Conservation (phyloP, 1,284 basidiomycete genomes). For the Rhodotorula sp. region DNA sequence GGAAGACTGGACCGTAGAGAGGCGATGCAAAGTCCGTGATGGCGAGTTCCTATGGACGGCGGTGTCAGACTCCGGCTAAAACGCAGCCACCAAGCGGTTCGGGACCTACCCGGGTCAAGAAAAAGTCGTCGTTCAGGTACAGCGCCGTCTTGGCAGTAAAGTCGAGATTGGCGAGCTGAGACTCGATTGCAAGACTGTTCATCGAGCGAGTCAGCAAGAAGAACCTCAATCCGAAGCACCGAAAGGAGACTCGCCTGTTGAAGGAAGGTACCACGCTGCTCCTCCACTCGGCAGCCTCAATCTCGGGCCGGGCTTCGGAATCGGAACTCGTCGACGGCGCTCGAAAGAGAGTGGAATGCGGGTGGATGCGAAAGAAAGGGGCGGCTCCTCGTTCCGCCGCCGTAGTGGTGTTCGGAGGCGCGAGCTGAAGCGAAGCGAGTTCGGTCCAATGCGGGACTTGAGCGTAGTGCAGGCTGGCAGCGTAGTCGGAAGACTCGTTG, state of each 20-base stretch:
- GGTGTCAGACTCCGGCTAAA: neutral
- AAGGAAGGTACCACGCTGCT: constrained; percentile 29
- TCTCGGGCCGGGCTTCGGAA: neutral
- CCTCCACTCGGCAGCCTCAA: constrained; percentile 19
- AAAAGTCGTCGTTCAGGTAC: constrained; percentile 45
- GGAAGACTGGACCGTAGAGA: constrained; percentile 36
- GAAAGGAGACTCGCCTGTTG: constrained; percentile 16
- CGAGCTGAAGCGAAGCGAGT: constrained; percentile 8
- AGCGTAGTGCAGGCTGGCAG: neutral
- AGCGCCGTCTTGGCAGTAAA: constrained; percentile 15
- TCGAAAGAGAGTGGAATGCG: constrained; percentile 34
- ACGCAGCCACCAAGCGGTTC: rapidly evolving
- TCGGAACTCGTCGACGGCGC: neutral
- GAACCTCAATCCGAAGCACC: neutral
- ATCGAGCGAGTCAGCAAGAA: neutral
- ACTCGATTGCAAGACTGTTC: constrained; percentile 41
- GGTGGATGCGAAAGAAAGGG: constrained; percentile 20
- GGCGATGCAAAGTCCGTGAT: constrained; percentile 33
- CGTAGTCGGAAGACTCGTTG: neutral
- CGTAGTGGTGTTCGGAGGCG: neutral
- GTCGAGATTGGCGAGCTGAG: constrained; percentile 37
- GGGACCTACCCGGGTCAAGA: constrained; percentile 28
- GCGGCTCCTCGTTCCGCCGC: neutral
- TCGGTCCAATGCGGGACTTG: constrained; percentile 34
- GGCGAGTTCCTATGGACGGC: constrained; percentile 9